Percentiles rank a stretch among this genome's conserved stretches.
These are phyloP conservation scores for Sonneratia caseolaris DNA, from an alignment of 345 rosid species.

Conservation along the genomic window DNA sequence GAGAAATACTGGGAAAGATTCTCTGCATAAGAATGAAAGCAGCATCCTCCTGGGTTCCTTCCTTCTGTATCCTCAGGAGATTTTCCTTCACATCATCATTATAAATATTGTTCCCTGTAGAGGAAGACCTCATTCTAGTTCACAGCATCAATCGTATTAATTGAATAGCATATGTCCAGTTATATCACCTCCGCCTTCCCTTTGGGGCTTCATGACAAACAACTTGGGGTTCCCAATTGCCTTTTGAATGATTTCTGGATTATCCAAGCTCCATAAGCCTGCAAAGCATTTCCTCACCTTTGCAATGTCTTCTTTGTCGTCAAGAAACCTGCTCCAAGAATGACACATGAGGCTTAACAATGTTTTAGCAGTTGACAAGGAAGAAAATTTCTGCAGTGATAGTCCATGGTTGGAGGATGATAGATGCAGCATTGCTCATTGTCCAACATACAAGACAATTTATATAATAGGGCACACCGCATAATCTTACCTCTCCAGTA, in stretches of 20 bases:
- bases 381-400: not conserved
- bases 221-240: slow-evolving; percentile 69
- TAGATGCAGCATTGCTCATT: not conserved
- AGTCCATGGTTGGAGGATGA: not conserved
- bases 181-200: slow-evolving; percentile 93
- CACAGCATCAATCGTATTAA: not conserved
- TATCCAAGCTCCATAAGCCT: slow-evolving; percentile 93
- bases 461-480: not conserved
- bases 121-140: not conserved
- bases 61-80: slow-evolving; percentile 57
- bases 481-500: slow-evolving; percentile 65
- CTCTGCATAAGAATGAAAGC: slow-evolving; percentile 98
- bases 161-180: not conserved
- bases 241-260: slow-evolving; percentile 39
- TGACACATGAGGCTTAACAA: not conserved
- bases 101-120: slow-evolving; percentile 72
- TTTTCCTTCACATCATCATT: slow-evolving; percentile 67
- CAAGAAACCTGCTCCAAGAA: slow-evolving; percentile 47
- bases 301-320: slow-evolving; percentile 62
- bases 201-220: slow-evolving; percentile 92
- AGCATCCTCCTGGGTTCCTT: slow-evolving; percentile 59
- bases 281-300: slow-evolving; percentile 78
- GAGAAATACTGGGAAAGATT: slow-evolving; percentile 66
- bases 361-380: not conserved
- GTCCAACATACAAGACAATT: not conserved